Base-by-base conservation (phyloP, 1,284 basidiomycete species). In the Veloporphyrellus conicus region DNA sequence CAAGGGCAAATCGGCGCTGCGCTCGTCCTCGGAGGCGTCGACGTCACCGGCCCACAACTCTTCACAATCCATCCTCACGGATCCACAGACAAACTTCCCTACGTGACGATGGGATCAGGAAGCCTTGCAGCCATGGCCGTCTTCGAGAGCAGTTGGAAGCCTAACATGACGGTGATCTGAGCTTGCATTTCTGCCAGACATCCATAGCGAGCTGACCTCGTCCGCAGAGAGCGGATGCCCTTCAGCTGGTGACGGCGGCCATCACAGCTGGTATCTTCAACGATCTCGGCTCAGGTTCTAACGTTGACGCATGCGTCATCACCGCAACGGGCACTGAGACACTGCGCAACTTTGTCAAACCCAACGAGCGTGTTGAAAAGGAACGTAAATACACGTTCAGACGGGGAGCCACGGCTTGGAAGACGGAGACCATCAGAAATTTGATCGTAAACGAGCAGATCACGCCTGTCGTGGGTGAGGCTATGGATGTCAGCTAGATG, bases 91-190 rank as follows among this genome's bases (percentile, higher is more conserved):
- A 99, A 99, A 71, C 77, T 99, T 28, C 96, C 96, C 0, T 99
- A 97, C 62, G 95, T 99, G 27, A 98, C 96, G 0, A 99, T 99
- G 95, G 96, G 96, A 28, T 93, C 90, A 5, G 96, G 96, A 52
- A 88, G 83, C 60, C 76, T 98, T 41, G 96, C 96, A 3, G 96
- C 95, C 20, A 99, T 99, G 96, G 92, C 94, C 14, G 88, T 99
- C 12, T 99, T 99, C 59, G 96, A 99, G 68, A 84, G 80, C 45
- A 68, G 76, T 12, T 99, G 93, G 93, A 78, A 76, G 61, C 77
- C 90, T 34, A 74, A 90, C 65, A 83, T 99, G 83, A 78, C 81
- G 59, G 89, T 90, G 51, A 58, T 79, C 63, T 29, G 12, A 27
- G 23, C 23, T 10, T 18, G 18, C 2, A 0, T 18, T 28, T 38